Base-by-base conservation (phyloP, 2,329 filamentous ascomycete genomes). In the Ophiostoma quercus region DNA sequence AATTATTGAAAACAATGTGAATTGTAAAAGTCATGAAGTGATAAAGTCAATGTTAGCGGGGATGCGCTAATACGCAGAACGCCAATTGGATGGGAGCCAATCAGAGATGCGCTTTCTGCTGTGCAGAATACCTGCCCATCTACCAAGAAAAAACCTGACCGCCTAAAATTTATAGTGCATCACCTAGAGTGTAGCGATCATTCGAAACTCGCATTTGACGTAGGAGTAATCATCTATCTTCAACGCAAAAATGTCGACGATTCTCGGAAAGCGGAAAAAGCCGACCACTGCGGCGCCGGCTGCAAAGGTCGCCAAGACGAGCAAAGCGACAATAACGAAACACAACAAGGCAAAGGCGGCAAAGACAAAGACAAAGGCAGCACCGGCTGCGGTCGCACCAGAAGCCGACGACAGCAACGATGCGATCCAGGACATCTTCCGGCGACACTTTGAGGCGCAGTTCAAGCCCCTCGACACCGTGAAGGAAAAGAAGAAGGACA, bases 391-490 rank as follows among this genome's bases (percentile, higher is more conserved):
- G 34, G 34, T n/a, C 6, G 39, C 63, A 39, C 14, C 60, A 14
- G 39, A 54, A 34, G 22, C 67, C 63, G 34, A 47, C 34, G 41
- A 41, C 34, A 69, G 70, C 77, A 78, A 80, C 57, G 82, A 86
- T 73, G 84, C 88, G 71, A 84, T 90, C 14, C 88, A 92, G 74
- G 92, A 90, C 70, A 85, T 94, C 71, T 92, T 99, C 76, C 88
- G 89, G 71, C 87, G 87, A 74, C 90, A 94, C 77, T 98, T 98
- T 77, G 95, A 97, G 80, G 87, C 92, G 37, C 89, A 91, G 77
- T 98, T 97, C 81, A 87, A 88, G 77, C 92, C 94, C 9, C 79
- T 97, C 70, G 73, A 32, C 71, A 72, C 19, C 19, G 14, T 25
- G 22, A 43, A 37, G 12, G 68, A 69, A 47, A 14, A 62, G 47